A percentile compares a stretch with the other conserved stretches of the same genome.
Conservation (phyloP, 306 rosid genomes). For the Lathyrus tuberosus region DNA sequence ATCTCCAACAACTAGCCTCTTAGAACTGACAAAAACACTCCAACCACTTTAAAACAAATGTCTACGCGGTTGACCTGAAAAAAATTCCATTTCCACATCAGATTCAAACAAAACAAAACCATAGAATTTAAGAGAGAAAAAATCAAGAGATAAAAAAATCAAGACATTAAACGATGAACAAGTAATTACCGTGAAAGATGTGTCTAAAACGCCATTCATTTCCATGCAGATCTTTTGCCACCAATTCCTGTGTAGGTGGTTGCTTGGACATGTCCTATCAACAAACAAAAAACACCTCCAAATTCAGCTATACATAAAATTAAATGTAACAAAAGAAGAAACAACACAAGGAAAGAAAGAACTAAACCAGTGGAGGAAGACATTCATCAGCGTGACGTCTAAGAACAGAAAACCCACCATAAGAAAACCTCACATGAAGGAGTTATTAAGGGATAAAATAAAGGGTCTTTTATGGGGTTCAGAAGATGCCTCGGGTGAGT, state of each 20-base stretch:
- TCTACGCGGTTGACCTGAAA: constrained; percentile 92
- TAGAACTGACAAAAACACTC: constrained; percentile 98
- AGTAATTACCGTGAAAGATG: constrained; percentile 75
- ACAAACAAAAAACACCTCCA: constrained; percentile 24
- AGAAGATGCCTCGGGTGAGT: no score
- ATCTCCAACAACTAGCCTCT: constrained; percentile 97
- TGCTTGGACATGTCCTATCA: constrained; percentile 92
- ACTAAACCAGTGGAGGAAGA: constrained; percentile 83
- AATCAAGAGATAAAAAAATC: no score
- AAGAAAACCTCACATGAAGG: no score
- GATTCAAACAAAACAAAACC: background rate
- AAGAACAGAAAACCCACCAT: constrained; percentile 94
- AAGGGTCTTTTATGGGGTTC: no score
- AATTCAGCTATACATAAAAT: background rate
- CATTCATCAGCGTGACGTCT: constrained; percentile 97
- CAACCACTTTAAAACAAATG: constrained; percentile 97
- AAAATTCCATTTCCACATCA: constrained; percentile 32
- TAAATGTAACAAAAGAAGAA: background rate
- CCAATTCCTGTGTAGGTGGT: constrained; percentile 97
- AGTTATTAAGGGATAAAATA: no score
- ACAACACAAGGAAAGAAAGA: background rate
- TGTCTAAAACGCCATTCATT: constrained; percentile 95
- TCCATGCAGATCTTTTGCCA: constrained; percentile 82
- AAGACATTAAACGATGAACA: background rate
- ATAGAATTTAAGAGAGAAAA: background rate